Percentiles rank a stretch among this genome's conserved stretches.
phyloP scores from a whole-genome alignment of 2,329 filamentous ascomycete genomes.

The Ophiostoma montium region DNA sequence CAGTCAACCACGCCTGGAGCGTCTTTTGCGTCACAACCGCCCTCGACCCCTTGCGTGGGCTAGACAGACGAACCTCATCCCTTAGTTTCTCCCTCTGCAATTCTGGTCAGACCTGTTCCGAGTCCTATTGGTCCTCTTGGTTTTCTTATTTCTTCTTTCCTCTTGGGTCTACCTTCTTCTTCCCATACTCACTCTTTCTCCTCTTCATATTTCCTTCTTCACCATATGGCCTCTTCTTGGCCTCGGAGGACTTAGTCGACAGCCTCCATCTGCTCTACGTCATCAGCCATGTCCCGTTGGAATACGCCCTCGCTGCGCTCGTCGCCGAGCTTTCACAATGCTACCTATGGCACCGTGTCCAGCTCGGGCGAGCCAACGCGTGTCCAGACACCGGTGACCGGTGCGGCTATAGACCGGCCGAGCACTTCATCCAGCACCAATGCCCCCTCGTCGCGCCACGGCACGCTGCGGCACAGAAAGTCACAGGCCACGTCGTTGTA shows the following conservation, averaged over 20 bases:
- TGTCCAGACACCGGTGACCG: background rate
- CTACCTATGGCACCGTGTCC: conserved; percentile 22
- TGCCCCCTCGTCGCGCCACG: conserved; percentile 1
- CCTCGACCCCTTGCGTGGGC: background rate
- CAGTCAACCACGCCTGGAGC: background rate
- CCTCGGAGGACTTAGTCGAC: conserved; percentile 6
- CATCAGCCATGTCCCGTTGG: conserved; percentile 4
- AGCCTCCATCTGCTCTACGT: conserved; percentile 9
- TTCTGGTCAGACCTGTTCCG: too few species aligned
- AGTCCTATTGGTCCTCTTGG: background rate
- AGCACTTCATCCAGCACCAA: background rate
- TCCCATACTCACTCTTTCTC: background rate
- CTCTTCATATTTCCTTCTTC: background rate
- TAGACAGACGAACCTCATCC: too few species aligned
- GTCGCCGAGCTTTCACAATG: conserved; percentile 19
- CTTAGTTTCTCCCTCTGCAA: background rate
- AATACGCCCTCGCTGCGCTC: conserved; percentile 18
- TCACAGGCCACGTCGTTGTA: conserved; percentile 11
- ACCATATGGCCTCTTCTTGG: conserved; percentile 3
- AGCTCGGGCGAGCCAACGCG: background rate
- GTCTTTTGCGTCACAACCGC: background rate
- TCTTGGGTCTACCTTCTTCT: background rate
- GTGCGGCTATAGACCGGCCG: background rate
- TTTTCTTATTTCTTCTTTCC: background rate
- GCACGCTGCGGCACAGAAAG: conserved; percentile 8